These are phyloP conservation scores for Claviceps africana DNA, from an alignment of 2,329 filamentous ascomycete species.

Conservation along the genomic window DNA sequence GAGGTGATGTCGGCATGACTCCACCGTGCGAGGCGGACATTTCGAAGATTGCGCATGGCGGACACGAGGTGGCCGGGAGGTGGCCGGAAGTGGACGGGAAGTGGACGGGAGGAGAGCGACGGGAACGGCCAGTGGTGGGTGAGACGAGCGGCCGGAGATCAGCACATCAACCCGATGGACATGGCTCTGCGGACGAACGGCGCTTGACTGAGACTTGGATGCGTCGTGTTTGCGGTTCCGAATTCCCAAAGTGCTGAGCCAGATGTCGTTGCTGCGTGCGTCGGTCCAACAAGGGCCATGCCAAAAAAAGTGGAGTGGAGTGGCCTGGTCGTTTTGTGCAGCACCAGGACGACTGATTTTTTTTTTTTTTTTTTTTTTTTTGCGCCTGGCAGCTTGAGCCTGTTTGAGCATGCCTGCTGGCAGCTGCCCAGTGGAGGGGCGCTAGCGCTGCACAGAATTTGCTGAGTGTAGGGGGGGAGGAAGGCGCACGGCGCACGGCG, in stretches of 20 bases:
- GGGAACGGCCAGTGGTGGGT: not conserved
- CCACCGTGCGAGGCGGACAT: constrained; percentile 56
- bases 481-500: no score
- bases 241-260: not conserved
- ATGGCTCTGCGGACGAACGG: not conserved
- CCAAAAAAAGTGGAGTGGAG: not conserved
- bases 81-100: no score
- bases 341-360: constrained; percentile 1
- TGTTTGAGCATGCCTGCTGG: not conserved
- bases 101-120: no score
- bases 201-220: not conserved
- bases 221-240: not conserved
- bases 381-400: no score
- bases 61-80: not conserved
- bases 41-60: constrained; percentile 77
- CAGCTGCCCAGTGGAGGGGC: constrained; percentile 8
- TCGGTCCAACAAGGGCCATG: not conserved
- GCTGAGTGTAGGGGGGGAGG: no score
- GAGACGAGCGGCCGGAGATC: not conserved
- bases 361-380: no score
- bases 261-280: not conserved
- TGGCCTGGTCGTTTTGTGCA: not conserved
- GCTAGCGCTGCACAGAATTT: constrained; percentile 6
- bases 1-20: constrained; percentile 53
- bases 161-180: constrained; percentile 1